phyloP scores from a whole-genome alignment of 2,329 filamentous ascomycete species.

The Bipolaris zeicola region DNA sequence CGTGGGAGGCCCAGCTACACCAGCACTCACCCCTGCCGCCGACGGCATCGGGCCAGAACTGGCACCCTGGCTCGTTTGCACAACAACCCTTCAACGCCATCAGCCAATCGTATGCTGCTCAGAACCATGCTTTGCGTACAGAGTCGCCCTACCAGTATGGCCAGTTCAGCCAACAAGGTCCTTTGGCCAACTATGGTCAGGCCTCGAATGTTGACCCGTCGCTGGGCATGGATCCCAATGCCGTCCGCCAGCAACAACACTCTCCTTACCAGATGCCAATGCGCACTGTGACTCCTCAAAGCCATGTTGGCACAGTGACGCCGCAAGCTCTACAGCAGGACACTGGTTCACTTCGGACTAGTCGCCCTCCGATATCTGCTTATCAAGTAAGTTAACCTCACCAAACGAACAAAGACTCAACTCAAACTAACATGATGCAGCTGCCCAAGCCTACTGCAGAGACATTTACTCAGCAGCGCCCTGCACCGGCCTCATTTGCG shows the following conservation, averaged over 20 bases:
- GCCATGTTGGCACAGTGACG: slow-evolving; percentile 34
- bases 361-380: slow-evolving; percentile 27
- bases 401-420: neutral
- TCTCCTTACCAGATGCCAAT: slow-evolving; percentile 40
- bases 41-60: slow-evolving; percentile 24
- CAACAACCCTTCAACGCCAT: slow-evolving; percentile 34
- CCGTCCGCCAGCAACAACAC: slow-evolving; percentile 38
- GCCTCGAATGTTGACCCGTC: slow-evolving; percentile 37
- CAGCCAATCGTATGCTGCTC: slow-evolving; percentile 33
- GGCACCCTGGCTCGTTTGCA: slow-evolving; percentile 36
- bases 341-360: slow-evolving; percentile 21
- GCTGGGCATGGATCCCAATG: slow-evolving; percentile 29
- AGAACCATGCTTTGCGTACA: slow-evolving; percentile 32
- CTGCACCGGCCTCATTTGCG: slow-evolving; percentile 18
- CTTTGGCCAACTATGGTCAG: slow-evolving; percentile 33
- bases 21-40: slow-evolving; percentile 31
- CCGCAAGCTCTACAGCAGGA: slow-evolving; percentile 41
- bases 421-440: slow-evolving; percentile 27
- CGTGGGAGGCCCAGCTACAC: slow-evolving; percentile 40
- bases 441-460: slow-evolving; percentile 36
- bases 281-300: slow-evolving; percentile 29
- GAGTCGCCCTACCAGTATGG: slow-evolving; percentile 43
- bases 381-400: slow-evolving; percentile 37
- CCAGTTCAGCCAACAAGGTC: slow-evolving; percentile 34
- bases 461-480: slow-evolving; percentile 30